phyloP scores from a whole-genome alignment of 345 rosid species.

The Isatis tinctoria region DNA sequence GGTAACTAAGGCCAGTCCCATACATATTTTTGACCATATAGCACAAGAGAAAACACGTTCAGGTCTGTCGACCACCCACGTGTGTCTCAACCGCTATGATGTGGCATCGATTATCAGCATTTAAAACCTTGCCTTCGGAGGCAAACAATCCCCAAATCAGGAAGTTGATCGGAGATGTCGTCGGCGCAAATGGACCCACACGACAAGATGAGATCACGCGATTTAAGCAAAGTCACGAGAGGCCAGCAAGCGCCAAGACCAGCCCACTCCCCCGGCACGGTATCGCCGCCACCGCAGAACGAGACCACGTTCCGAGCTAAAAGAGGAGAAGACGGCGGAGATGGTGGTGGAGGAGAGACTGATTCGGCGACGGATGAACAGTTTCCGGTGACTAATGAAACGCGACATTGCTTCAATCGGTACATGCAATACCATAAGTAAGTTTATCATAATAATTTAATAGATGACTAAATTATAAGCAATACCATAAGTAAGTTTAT shows the following conservation, averaged over 20 bases:
- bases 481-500: too few relatives aligned
- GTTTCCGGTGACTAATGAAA: conserved; percentile 20
- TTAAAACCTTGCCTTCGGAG: neutral
- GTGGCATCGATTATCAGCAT: neutral
- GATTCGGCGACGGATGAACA: neutral
- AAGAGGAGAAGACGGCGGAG: neutral
- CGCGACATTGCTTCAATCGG: conserved; percentile 1
- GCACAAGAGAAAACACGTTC: conserved; percentile 3
- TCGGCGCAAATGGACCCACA: conserved; percentile 43
- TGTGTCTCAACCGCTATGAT: conserved; percentile 8
- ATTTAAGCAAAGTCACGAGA: conserved; percentile 41
- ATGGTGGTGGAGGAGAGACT: neutral
- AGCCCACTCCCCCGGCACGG: conserved; percentile 32
- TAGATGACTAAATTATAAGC: too few relatives aligned
- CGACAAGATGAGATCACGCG: conserved; percentile 54
- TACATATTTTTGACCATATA: neutral
- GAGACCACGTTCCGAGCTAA: conserved; percentile 10
- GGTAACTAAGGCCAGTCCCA: neutral
- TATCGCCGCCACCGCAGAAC: conserved; percentile 34
- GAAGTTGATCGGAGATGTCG: conserved; percentile 24
- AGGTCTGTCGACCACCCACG: neutral
- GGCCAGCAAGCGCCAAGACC: conserved; percentile 52
- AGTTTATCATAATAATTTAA: neutral
- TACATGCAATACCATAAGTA: conserved; percentile 21
- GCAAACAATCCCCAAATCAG: neutral